Percentiles rank a stretch among this genome's conserved stretches.
phyloP scores from a whole-genome alignment of 2,329 filamentous ascomycete genomes.

The Polytolypa hystricis region DNA sequence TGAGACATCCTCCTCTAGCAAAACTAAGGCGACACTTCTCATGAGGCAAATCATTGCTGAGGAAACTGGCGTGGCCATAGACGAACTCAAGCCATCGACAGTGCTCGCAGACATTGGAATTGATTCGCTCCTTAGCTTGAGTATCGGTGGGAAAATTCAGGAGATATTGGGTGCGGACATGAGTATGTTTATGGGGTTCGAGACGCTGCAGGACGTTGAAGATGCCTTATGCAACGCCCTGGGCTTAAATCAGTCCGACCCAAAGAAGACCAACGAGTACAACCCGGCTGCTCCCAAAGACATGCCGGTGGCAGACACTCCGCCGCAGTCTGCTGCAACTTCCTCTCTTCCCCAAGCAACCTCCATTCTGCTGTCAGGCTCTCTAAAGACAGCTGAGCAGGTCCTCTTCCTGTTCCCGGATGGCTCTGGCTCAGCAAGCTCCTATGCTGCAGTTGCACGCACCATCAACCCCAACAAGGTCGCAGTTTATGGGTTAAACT shows the following conservation, averaged over 20 bases:
- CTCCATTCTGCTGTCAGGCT: conserved; percentile 37
- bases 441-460: conserved; percentile 28
- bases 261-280: too few species aligned
- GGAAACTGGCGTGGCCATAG: conserved; percentile 8
- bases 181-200: conserved; percentile 1
- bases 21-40: not conserved
- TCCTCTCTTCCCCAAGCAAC: conserved; percentile 8
- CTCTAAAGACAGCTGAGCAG: conserved; percentile 21
- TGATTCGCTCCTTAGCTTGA: conserved; percentile 9
- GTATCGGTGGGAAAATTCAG: conserved; percentile 3
- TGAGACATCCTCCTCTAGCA: not conserved
- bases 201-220: conserved; percentile 3
- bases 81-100: conserved; percentile 6
- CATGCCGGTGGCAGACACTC: not conserved
- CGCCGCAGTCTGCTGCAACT: not conserved
- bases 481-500: conserved; percentile 50
- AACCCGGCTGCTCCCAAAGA: not conserved
- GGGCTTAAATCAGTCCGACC: too few species aligned
- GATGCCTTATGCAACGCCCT: too few species aligned
- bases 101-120: conserved; percentile 9
- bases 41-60: conserved; percentile 7
- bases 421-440: conserved; percentile 36
- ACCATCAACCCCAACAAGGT: conserved; percentile 38
- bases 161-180: conserved; percentile 31
- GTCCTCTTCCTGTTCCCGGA: conserved; percentile 39